Conservation (phyloP, 352 stramenopile genomes). For the Phytophthora fragariaefolia region DNA sequence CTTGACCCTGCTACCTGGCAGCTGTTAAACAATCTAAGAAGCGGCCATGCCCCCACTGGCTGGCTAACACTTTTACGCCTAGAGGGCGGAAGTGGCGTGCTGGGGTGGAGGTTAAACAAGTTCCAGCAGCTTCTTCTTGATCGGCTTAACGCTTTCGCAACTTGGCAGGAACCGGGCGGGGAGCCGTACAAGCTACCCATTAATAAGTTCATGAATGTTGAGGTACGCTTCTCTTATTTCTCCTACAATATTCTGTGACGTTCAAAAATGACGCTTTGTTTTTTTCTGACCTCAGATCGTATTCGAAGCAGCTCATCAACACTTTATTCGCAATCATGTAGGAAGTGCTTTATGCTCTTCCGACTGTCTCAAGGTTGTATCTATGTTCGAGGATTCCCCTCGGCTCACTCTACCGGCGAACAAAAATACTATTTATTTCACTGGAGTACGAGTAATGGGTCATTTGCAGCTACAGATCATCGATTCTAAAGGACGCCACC, state of each 20-base stretch:
- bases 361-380: constrained; percentile 47
- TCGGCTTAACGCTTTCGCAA: constrained; percentile 48
- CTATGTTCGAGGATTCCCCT: constrained; percentile 49
- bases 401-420: constrained; percentile 14
- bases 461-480: constrained; percentile 42
- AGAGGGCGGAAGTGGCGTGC: not conserved
- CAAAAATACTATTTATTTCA: constrained; percentile 37
- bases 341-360: constrained; percentile 40
- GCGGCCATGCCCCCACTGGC: not conserved
- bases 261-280: too few relatives aligned
- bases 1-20: constrained; percentile 18
- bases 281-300: too few relatives aligned
- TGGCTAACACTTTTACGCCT: constrained; percentile 24
- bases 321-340: constrained; percentile 60
- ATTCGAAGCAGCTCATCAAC: constrained; percentile 59
- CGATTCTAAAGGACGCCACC: constrained; percentile 9
- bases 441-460: constrained; percentile 34
- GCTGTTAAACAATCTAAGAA: constrained; percentile 9
- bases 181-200: constrained; percentile 36
- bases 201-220: constrained; percentile 48
- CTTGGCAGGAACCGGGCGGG: constrained; percentile 38
- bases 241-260: too few relatives aligned
- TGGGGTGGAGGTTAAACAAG: constrained; percentile 24
- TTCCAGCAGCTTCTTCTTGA: constrained; percentile 48
- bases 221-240: constrained; percentile 27